Base-by-base conservation (phyloP, 768 basidiomycete genomes). In the Chiua virens region DNA sequence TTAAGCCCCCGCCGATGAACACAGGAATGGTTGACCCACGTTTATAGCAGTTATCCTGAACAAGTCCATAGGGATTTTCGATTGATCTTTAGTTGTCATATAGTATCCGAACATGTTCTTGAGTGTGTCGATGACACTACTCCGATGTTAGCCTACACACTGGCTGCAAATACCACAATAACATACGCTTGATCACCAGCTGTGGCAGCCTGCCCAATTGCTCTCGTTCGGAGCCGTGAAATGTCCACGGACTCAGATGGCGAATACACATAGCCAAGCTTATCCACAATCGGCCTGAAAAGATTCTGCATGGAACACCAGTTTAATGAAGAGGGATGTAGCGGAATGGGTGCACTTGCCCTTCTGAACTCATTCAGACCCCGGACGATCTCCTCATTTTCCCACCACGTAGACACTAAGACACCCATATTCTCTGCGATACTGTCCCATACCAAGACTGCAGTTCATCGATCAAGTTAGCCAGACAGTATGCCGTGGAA, bases 381-480 rank as follows among this genome's bases (percentile, higher is more conserved):
- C 34, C 75, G 77, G 32, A 72, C 75, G 57, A 77, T 73, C 25
- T 72, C 75, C 30, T 69, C 73, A 61, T 92, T 73, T 68, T 96
- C 93, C 88, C 91, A 97, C 89, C 92, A 97, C 3, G 83, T 80
- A 8, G 75, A 78, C 10, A 74, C 65, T 27, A 97, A 68, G 32
- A 72, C 67, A 23, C 62, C 58, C 44, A 98, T 68, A 45, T 77
- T 82, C 11, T 74, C 71, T 4, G 77, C 70, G 42, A 95, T 83
- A 49, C 82, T 82, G 43, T 80, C 74, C 92, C 89, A 94, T 15
- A 96, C 90, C 53, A 92, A 76, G 69, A 85, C 92, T 92, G 59
- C 42, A 50, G 21, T 52, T 22, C 56, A 49, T 42, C 34, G 32
- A 22, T 27, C 42, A 43, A 17, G 11, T 57, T 11, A 45, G 47